Conservation (phyloP, 208 protist genomes). For the Leishmania major region DNA sequence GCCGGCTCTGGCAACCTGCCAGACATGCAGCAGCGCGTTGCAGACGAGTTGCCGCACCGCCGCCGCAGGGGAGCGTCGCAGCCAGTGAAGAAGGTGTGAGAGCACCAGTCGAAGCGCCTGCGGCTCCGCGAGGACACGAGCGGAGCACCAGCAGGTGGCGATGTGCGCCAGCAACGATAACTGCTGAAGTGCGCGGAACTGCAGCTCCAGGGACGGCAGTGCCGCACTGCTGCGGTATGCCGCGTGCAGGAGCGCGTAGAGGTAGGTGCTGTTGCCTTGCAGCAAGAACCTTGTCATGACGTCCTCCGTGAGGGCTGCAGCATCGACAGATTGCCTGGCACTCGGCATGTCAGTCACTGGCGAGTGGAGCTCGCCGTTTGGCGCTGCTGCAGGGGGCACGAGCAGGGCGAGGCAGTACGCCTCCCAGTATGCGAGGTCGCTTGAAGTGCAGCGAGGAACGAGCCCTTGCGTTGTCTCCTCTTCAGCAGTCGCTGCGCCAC, state of each 20-base stretch:
- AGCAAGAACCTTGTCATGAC: constrained; percentile 14
- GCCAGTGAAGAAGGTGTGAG: constrained; percentile 14
- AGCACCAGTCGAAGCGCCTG: constrained; percentile 19
- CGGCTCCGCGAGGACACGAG: constrained; percentile 9
- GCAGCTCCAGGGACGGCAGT: constrained; percentile 13
- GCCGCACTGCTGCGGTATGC: constrained; percentile 12
- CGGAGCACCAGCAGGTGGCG: constrained; percentile 25
- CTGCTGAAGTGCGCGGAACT: constrained; percentile 16
- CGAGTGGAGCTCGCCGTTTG: background rate
- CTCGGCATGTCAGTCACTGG: background rate
- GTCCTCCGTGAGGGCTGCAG: constrained; percentile 10
- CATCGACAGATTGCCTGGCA: background rate
- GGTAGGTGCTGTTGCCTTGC: constrained; percentile 18
- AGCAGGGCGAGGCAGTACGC: background rate
- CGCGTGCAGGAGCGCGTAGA: constrained; percentile 21
- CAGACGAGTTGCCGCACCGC: constrained; percentile 30
- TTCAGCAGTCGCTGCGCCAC: background rate
- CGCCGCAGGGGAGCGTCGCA: background rate
- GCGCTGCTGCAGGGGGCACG: background rate
- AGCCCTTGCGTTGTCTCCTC: background rate
- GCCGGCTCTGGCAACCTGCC: constrained; percentile 27
- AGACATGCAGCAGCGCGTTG: constrained; percentile 54
- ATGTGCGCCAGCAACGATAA: constrained; percentile 12
- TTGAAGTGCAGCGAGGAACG: background rate
- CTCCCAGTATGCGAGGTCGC: background rate